phyloP scores from a whole-genome alignment of 768 basidiomycete species.

The Mycena belliarum region DNA sequence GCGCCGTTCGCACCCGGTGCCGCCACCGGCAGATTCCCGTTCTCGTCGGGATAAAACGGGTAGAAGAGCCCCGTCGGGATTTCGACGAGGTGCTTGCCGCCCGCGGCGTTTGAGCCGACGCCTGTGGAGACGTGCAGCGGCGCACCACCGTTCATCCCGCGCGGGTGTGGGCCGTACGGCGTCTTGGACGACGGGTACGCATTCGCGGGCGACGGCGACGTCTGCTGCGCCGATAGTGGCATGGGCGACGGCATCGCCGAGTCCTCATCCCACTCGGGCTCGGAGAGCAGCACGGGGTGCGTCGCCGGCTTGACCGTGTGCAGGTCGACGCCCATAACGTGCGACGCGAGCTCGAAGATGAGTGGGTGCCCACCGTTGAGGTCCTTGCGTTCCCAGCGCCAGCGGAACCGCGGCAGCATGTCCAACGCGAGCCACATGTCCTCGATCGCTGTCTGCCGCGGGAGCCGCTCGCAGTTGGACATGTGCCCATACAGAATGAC shows the following conservation, averaged over 20 bases:
- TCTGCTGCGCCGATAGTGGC: conserved; percentile 38
- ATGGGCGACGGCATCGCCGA: conserved; percentile 32
- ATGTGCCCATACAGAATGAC: conserved; percentile 88
- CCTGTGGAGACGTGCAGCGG: conserved; percentile 12
- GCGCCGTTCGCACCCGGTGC: conserved; percentile 20
- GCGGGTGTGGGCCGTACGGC: conserved; percentile 40
- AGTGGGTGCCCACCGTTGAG: conserved; percentile 80
- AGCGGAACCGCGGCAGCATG: conserved; percentile 86
- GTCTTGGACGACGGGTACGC: conserved; percentile 19
- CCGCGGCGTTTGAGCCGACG: conserved; percentile 12
- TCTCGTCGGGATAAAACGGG: conserved; percentile 70
- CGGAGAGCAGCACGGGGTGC: conserved; percentile 48
- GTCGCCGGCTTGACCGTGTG: conserved; percentile 52
- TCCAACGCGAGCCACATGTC: conserved; percentile 87
- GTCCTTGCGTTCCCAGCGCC: conserved; percentile 91
- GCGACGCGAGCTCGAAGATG: conserved; percentile 79
- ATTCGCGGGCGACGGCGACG: conserved; percentile 39
- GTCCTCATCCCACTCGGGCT: conserved; percentile 58
- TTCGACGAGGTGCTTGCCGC: conserved; percentile 55
- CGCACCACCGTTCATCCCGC: conserved; percentile 33
- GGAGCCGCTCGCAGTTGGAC: conserved; percentile 69
- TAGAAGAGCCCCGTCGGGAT: conserved; percentile 73
- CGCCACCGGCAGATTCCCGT: conserved; percentile 21
- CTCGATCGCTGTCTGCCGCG: conserved; percentile 67
- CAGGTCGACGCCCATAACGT: conserved; percentile 75